A percentile compares a stretch with the other conserved stretches of the same genome.
Conservation (phyloP, 2,329 filamentous ascomycete genomes). For the Blumeria graminis region DNA sequence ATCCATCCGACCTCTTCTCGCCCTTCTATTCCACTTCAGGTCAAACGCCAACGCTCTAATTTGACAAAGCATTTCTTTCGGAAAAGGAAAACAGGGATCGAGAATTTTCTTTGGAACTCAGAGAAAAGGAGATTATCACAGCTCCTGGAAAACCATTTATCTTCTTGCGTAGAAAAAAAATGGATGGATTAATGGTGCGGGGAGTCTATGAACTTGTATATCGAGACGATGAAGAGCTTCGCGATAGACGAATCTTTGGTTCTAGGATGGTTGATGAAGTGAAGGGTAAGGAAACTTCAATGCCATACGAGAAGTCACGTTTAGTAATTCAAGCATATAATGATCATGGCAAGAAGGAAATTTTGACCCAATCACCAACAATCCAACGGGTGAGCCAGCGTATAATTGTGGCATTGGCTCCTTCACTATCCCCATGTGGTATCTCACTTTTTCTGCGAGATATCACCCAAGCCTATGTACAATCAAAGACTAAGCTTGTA, state of each 20-base stretch:
- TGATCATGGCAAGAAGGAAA: background rate
- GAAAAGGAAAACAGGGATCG: too few species aligned
- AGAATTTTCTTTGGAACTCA: background rate
- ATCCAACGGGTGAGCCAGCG: background rate
- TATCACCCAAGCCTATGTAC: background rate
- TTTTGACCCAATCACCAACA: slow-evolving; percentile 1
- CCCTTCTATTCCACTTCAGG: too few species aligned
- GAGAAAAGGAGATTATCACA: background rate
- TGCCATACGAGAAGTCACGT: background rate
- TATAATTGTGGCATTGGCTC: background rate
- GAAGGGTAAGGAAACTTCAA: background rate
- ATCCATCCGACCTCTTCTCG: too few species aligned
- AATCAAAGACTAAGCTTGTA: background rate
- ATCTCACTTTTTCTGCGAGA: background rate
- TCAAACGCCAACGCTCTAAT: too few species aligned
- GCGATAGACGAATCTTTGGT: background rate
- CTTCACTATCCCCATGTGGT: background rate
- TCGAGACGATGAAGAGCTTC: background rate
- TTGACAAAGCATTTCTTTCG: too few species aligned
- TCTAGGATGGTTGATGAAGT: background rate
- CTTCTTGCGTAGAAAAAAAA: background rate
- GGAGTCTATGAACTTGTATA: background rate
- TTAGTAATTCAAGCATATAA: background rate
- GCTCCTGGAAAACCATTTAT: background rate
- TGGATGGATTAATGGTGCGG: background rate